These are phyloP conservation scores for Chrysosporium keratinophilum DNA, from an alignment of 2,329 filamentous ascomycete species.

Conservation along the genomic window DNA sequence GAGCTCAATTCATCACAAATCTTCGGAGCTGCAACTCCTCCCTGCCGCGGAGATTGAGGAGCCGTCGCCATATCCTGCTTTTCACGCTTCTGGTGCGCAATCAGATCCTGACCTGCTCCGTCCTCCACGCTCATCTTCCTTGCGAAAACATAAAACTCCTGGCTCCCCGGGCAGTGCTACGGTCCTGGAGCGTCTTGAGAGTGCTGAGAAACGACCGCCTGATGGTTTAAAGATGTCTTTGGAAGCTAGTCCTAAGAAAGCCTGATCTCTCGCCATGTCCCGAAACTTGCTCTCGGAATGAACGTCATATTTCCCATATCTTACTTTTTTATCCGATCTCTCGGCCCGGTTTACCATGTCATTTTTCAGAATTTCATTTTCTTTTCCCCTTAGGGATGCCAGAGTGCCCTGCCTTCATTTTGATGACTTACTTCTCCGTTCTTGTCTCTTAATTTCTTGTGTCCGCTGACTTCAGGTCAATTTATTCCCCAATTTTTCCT, in stretches of 20 bases:
- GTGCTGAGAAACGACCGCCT: background rate
- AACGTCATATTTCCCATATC: background rate
- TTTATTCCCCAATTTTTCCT: no score
- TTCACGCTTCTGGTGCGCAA: constrained; percentile 28
- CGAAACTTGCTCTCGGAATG: background rate
- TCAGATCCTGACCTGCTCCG: constrained; percentile 23
- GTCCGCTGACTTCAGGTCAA: no score
- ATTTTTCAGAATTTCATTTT: no score
- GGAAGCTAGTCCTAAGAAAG: background rate
- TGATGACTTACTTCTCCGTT: no score
- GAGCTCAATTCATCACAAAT: background rate
- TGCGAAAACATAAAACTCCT: constrained; percentile 17
- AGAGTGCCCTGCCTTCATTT: no score
- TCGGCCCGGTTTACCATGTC: no score
- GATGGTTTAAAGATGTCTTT: background rate
- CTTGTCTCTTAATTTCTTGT: no score
- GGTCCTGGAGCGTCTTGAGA: constrained; percentile 6
- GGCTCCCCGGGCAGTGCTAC: constrained; percentile 8
- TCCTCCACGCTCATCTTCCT: constrained; percentile 33
- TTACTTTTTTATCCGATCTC: no score
- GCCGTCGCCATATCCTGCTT: constrained; percentile 20
- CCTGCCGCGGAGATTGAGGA: constrained; percentile 16
- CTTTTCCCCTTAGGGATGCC: no score
- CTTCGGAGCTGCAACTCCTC: constrained; percentile 12
- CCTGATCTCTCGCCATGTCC: background rate